These are phyloP conservation scores for Candida arabinofermentans DNA, from an alignment of 805 yeast genomes.

Conservation along the genomic window DNA sequence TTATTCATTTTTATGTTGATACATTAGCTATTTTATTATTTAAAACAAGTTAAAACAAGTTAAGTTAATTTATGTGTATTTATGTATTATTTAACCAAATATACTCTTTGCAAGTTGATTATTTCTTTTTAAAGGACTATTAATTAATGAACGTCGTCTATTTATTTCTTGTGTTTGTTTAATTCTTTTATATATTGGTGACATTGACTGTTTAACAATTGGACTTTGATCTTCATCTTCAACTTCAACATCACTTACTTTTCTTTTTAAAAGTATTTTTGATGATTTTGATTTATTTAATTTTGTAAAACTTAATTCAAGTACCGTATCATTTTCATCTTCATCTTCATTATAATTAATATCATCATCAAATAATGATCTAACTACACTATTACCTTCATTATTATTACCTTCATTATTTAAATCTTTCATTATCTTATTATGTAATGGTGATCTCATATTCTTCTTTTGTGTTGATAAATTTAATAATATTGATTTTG, in stretches of 20 bases:
- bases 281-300: constrained; percentile 1
- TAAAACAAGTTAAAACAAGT: constrained; percentile 50
- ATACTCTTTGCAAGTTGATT: constrained; percentile 18
- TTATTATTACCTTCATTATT: background rate
- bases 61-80: background rate
- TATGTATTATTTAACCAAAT: constrained; percentile 7
- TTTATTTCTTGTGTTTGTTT: constrained; percentile 10
- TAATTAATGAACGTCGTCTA: constrained; percentile 1
- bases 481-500: constrained; percentile 3
- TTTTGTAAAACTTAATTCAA: constrained; percentile 1
- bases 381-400: background rate
- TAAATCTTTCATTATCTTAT: background rate
- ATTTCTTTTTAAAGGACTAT: constrained; percentile 24
- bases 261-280: constrained; percentile 6
- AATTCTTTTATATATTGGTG: constrained; percentile 21
- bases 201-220: constrained; percentile 6
- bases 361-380: constrained; percentile 9
- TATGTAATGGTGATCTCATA: background rate
- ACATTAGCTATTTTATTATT: constrained; percentile 64
- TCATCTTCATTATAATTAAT: constrained; percentile 7
- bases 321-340: constrained; percentile 3
- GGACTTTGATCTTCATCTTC: constrained; percentile 9
- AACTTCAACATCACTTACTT: constrained; percentile 4
- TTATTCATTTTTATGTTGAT: constrained; percentile 68
- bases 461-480: constrained; percentile 6